Evolutionary conservation across 441 rosid genomes (phyloP), one percentile per base, ranked within the genome.

Genomic region (Biscutella laevigata): DNA sequence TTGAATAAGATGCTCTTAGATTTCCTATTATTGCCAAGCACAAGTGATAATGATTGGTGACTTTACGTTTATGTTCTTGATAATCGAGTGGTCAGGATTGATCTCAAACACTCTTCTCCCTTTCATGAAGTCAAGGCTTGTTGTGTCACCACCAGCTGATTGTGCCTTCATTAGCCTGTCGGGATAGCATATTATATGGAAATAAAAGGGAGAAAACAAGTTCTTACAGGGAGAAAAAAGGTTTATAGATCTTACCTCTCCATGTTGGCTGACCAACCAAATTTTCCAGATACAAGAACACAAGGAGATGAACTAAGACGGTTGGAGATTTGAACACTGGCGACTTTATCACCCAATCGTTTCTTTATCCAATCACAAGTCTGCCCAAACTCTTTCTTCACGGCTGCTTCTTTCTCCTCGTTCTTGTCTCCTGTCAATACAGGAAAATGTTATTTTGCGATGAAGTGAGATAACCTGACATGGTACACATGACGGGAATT

Each of bases 261-360:
- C 98, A 87, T 91, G 64, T 91, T 91, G 43, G 96, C 98, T 27
- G 98, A 87, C 96, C 96, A 91, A 42, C 98, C 96, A 66, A 91
- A 87, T 76, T 85, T 83, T 48, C 86, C 90, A 27, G 98, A 77
- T 14, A 77, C 98, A 70, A 91, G 87, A 52, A 91, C 96, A 72
- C 98, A 87, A 6, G 98, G 98, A 0, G 98, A 91, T 55, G 96
- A 81, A 67, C 95, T 84, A 63, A 87, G 76, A 34, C 96, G 83
- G 65, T 69, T 87, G 12, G 98, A 84, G 57, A 91, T 80, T 45
- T 87, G 96, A 59, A 91, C 98, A 54, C 67, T 77, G 41, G 98
- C 98, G 33, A 91, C 90, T 59, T 79, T 91, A 54, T 85, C 92
- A 4, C 90, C 98, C 70, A 91, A 62, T 4, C 61, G 80, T 68